Percentiles rank a stretch among this genome's conserved stretches.
Evolutionary conservation across 345 rosid genomes (phyloP).

Genomic region (Eucalyptus cladocalyx): DNA sequence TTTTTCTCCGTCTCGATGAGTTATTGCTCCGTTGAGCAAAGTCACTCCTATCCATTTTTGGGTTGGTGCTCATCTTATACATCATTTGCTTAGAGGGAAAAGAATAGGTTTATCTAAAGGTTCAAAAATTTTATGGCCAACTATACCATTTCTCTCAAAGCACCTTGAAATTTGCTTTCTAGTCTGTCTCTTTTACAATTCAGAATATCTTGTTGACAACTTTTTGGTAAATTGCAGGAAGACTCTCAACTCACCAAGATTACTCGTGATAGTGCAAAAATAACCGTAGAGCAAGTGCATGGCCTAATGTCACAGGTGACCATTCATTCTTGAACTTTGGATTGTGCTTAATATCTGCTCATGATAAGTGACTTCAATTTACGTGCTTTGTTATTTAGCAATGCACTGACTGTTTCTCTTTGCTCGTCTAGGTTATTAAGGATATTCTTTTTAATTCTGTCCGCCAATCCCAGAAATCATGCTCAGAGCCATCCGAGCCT

Average conservation of each 20-base stretch:
- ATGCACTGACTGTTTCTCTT: neutral
- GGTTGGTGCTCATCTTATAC: neutral
- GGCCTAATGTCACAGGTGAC: constrained; percentile 98
- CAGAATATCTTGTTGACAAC: neutral
- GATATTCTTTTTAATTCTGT: constrained; percentile 89
- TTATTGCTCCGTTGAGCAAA: neutral
- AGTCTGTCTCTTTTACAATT: neutral
- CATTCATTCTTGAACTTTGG: neutral
- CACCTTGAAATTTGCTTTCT: neutral
- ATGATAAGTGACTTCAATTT: neutral
- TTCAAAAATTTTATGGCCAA: neutral
- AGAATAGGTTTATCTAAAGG: neutral
- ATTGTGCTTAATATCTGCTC: neutral
- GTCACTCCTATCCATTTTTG: neutral
- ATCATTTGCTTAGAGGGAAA: neutral
- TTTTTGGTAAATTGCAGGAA: constrained; percentile 40
- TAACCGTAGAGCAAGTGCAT: constrained; percentile 95
- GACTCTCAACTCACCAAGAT: constrained; percentile 97
- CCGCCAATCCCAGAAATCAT: constrained; percentile 41
- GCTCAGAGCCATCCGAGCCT: constrained; percentile 48
- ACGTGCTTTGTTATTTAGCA: neutral
- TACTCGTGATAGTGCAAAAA: constrained; percentile 93
- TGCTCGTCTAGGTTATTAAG: constrained; percentile 62
- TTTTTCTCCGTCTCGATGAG: neutral
- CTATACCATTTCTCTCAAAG: neutral